A percentile compares a stretch with the other conserved stretches of the same genome.
Conservation (phyloP, 2,329 filamentous ascomycete species). For the Xylaria sp. region DNA sequence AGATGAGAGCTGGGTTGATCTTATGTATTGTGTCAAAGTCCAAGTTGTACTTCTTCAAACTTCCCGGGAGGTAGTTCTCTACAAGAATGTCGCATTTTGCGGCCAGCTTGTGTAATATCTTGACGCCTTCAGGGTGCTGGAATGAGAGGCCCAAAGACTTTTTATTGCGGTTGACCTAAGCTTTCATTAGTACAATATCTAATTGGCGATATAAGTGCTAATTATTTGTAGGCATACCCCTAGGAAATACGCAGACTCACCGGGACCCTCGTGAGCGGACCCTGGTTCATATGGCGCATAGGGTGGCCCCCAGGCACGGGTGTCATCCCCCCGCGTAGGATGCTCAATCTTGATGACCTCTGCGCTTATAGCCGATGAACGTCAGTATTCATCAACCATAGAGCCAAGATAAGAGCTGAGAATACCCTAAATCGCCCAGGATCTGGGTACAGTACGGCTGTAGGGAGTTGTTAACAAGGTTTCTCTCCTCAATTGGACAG, state of each 20-base stretch:
- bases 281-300: slow-evolving; percentile 81
- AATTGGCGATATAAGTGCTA: neutral
- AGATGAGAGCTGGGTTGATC: slow-evolving; percentile 88
- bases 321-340: slow-evolving; percentile 90
- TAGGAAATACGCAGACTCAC: slow-evolving; percentile 95
- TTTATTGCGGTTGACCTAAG: slow-evolving; percentile 93
- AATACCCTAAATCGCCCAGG: slow-evolving; percentile 92
- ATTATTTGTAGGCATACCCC: slow-evolving; percentile 66
- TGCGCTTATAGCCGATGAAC: slow-evolving; percentile 66
- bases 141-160: slow-evolving; percentile 94
- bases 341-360: slow-evolving; percentile 99
- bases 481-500: neutral
- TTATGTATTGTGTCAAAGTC: slow-evolving; percentile 83
- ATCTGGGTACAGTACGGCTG: slow-evolving; percentile 99
- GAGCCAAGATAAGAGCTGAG: slow-evolving; percentile 25
- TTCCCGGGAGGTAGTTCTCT: slow-evolving; percentile 94
- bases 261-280: slow-evolving; percentile 71
- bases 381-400: slow-evolving; percentile 40
- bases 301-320: slow-evolving; percentile 93
- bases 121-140: slow-evolving; percentile 82
- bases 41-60: slow-evolving; percentile 88
- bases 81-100: slow-evolving; percentile 91
- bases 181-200: slow-evolving; percentile 26
- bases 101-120: slow-evolving; percentile 86
- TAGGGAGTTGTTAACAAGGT: slow-evolving; percentile 35